Base-by-base conservation (phyloP, 208 protist species). In the Acanthamoeba triangularis region DNA sequence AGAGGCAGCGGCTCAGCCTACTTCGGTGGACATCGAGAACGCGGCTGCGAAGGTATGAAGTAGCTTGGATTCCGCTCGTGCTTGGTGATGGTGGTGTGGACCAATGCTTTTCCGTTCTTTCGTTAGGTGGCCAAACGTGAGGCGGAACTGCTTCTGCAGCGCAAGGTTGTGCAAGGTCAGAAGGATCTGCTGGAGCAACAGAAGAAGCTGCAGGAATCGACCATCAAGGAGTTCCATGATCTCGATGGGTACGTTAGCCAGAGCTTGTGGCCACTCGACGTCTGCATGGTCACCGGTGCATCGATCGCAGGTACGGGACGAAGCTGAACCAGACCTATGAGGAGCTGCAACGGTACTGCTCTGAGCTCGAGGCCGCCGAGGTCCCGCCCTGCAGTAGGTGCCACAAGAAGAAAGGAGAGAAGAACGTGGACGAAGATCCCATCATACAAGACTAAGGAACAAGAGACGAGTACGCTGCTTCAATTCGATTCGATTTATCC, bases 151-250 rank as follows among this genome's bases (percentile, higher is more conserved):
- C n/a, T 74, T 3, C 16, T 63, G 54, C 85, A 54, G 52, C 49
- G 85, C 18, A 47, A 69, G 8, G 41, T 63, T 2, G 59, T 91
- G n/a, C 8, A 16, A 14, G 35, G 37, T 16, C 59, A 74, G 85
- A 72, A 69, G 37, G 85, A 63, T 16, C 56, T 72, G 20, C n/a
- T 91, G 23, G 85, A 91, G 28, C 56, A 91, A 35, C 85, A 91
- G 56, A 91, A 69, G 41, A 44, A 41, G 85, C 56, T 91, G 56
- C 85, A 91, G n/a, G 85, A 91, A 33, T 7, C 56, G 7, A 91
- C 54, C 56, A 91, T 91, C 85, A 91, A 91, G 59, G 54, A 91
- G 56, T 72, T 91, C 11, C 85, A 69, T 41, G 85, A 91, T 35
- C 59, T 91, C 25, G 85, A 91, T 30, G 7, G 25, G 85, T 69